Conservation (phyloP, 305 asterid species). For the Fraxinus greggii region DNA sequence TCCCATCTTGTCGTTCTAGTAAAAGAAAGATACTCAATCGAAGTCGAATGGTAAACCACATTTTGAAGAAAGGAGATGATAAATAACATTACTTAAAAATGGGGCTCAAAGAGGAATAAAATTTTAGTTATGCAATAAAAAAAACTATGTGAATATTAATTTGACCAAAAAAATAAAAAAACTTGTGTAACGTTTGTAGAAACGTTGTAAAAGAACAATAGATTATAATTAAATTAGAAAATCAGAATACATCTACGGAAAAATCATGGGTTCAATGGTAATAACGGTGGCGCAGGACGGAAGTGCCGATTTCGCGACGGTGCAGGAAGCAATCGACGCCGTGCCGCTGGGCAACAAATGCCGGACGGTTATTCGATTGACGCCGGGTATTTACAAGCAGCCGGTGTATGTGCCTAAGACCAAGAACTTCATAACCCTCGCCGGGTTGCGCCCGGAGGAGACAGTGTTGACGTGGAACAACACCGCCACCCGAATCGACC, state of each 20-base stretch:
- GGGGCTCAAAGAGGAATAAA: too few relatives aligned
- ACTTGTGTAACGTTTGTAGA: too few relatives aligned
- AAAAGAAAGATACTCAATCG: not conserved
- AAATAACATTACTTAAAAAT: too few relatives aligned
- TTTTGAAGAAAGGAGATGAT: not conserved
- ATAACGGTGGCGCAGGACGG: constrained; percentile 76
- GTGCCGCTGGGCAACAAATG: constrained; percentile 71
- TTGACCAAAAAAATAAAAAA: too few relatives aligned
- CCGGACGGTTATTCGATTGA: constrained; percentile 69
- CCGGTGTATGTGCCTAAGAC: constrained; percentile 87
- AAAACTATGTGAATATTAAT: too few relatives aligned
- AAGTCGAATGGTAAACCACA: not conserved
- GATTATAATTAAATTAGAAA: not conserved
- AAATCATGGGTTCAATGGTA: constrained; percentile 35
- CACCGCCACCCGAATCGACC: constrained; percentile 73
- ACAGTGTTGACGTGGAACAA: constrained; percentile 77
- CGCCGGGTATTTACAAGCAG: constrained; percentile 76
- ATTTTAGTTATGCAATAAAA: too few relatives aligned
- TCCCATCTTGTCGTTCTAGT: not conserved
- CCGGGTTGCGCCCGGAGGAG: constrained; percentile 70
- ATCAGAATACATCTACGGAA: not conserved
- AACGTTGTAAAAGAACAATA: too few relatives aligned
- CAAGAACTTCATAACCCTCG: constrained; percentile 74
- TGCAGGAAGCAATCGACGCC: constrained; percentile 93
- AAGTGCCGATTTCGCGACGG: constrained; percentile 56